These are phyloP conservation scores for Ophiocordyceps camponoti-leonardi DNA, from an alignment of 2,329 filamentous ascomycete genomes.

Conservation along the genomic window DNA sequence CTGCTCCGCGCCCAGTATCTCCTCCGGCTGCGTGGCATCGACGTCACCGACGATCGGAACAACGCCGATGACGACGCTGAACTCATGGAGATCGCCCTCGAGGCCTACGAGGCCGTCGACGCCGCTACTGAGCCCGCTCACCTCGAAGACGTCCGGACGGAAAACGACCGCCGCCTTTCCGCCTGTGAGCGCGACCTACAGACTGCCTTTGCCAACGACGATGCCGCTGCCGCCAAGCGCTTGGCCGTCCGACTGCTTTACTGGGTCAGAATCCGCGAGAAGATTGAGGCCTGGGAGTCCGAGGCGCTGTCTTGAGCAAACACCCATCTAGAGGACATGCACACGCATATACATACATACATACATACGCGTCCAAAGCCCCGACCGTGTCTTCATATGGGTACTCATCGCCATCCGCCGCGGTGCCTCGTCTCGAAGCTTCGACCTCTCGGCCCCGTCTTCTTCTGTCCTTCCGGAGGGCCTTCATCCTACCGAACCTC, in stretches of 20 bases:
- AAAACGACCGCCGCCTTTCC: slow-evolving; percentile 52
- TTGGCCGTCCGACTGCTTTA: slow-evolving; percentile 72
- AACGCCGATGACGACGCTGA: slow-evolving; percentile 9
- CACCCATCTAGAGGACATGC: not conserved
- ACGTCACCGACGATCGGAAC: slow-evolving; percentile 50
- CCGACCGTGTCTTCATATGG: too few species aligned
- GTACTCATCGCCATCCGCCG: too few species aligned
- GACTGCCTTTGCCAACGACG: slow-evolving; percentile 45
- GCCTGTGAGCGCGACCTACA: slow-evolving; percentile 47
- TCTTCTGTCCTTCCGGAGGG: too few species aligned
- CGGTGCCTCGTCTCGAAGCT: too few species aligned
- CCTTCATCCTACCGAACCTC: too few species aligned
- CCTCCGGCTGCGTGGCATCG: slow-evolving; percentile 54
- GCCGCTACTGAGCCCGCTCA: slow-evolving; percentile 51
- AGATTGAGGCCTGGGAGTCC: slow-evolving; percentile 67
- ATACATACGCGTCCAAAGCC: too few species aligned
- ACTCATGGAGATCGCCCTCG: slow-evolving; percentile 63
- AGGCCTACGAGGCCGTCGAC: slow-evolving; percentile 62
- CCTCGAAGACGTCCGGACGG: slow-evolving; percentile 36
- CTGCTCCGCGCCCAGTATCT: slow-evolving; percentile 79
- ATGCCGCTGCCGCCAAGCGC: slow-evolving; percentile 46
- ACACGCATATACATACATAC: too few species aligned
- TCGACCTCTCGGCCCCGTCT: too few species aligned
- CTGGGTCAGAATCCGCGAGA: slow-evolving; percentile 77
- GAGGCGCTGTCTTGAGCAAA: slow-evolving; percentile 21